Evolutionary conservation across 2,329 filamentous ascomycete genomes (phyloP).

Genomic region (Penicillium freii): DNA sequence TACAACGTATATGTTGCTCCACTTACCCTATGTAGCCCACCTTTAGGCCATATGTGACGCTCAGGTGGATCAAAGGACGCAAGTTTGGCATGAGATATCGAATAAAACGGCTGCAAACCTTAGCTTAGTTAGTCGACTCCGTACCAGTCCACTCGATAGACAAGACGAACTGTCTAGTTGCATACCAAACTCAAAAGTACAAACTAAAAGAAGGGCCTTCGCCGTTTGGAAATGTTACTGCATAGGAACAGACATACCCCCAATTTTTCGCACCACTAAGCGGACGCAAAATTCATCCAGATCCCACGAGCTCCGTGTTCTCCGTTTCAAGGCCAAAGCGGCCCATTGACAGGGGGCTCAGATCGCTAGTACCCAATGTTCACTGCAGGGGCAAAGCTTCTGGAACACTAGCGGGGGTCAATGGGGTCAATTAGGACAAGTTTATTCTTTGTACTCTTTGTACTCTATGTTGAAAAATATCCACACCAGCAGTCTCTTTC

Average conservation of each 20-base stretch:
- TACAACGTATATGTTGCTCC: background rate
- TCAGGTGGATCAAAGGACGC: background rate
- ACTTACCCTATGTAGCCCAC: background rate
- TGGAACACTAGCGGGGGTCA: slow-evolving; percentile 1
- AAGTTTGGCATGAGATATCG: background rate
- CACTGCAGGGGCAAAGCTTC: slow-evolving; percentile 5
- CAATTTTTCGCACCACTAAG: background rate
- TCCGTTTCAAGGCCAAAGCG: background rate
- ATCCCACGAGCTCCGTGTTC: background rate
- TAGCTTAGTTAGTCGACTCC: background rate
- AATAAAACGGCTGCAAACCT: background rate
- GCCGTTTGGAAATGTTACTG: background rate
- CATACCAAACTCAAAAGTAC: background rate
- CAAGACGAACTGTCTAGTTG: background rate
- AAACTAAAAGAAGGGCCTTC: background rate
- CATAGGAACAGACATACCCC: background rate
- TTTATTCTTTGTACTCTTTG: background rate
- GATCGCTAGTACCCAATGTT: background rate
- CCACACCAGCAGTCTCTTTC: background rate
- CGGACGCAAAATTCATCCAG: background rate
- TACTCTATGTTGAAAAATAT: background rate
- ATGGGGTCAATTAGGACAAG: background rate
- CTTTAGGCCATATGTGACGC: background rate
- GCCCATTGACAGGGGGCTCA: background rate
- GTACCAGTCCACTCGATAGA: background rate